Evolutionary conservation across 2,329 filamentous ascomycete genomes (phyloP).

Genomic region (Rhynchosporium graminicola): DNA sequence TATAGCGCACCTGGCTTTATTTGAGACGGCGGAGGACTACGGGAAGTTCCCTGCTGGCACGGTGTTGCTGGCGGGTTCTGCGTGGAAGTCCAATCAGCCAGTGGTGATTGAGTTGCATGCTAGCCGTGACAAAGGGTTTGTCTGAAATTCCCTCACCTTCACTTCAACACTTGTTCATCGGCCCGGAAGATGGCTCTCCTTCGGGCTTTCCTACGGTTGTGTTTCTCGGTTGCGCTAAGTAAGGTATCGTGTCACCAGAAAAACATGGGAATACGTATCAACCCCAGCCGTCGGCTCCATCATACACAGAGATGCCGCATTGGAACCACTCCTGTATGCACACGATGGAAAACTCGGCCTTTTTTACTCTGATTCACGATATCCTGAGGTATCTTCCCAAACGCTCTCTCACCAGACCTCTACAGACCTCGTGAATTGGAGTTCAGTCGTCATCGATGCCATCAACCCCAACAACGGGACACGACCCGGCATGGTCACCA

Average conservation of each 20-base stretch:
- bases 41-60: not conserved
- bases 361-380: not conserved
- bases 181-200: too few species aligned
- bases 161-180: too few species aligned
- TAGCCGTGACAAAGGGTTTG: not conserved
- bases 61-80: not conserved
- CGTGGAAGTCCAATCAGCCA: not conserved
- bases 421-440: not conserved
- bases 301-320: not conserved
- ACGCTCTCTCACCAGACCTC: not conserved
- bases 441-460: not conserved
- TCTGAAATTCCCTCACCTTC: not conserved
- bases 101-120: not conserved
- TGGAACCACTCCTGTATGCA: not conserved
- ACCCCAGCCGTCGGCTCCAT: not conserved
- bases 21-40: not conserved
- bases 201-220: too few species aligned
- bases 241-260: not conserved
- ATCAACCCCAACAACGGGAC: not conserved
- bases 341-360: not conserved
- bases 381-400: not conserved
- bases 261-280: not conserved
- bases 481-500: not conserved
- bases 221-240: not conserved
- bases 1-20: not conserved